A percentile compares a stretch with the other conserved stretches of the same genome.
Conservation (phyloP, 2,329 filamentous ascomycete species). For the Diaporthe citrichinensis region DNA sequence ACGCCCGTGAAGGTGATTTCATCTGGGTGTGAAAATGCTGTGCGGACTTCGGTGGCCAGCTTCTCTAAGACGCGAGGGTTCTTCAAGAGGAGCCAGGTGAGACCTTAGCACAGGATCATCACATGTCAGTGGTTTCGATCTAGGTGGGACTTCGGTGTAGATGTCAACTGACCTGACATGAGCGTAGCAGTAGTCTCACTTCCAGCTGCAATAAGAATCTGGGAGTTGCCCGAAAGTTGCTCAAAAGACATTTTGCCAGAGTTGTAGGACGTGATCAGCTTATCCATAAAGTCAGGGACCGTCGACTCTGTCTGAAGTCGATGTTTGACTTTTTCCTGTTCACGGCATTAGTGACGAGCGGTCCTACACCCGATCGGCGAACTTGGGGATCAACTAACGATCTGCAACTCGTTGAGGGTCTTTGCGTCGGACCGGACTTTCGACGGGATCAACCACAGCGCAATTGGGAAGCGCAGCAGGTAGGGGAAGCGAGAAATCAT, state of each 20-base stretch:
- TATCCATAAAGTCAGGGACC: constrained; percentile 11
- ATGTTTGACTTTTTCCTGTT: constrained; percentile 13
- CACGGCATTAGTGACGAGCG: neutral
- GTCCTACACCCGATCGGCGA: neutral
- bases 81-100: constrained; percentile 49
- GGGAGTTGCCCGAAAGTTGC: neutral
- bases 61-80: constrained; percentile 50
- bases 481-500: neutral
- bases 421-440: neutral
- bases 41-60: constrained; percentile 55
- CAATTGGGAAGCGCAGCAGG: neutral
- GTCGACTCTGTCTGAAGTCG: neutral
- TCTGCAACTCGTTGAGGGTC: neutral
- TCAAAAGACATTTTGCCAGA: neutral
- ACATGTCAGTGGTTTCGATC: neutral
- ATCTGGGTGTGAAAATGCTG: constrained; percentile 50
- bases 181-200: constrained; percentile 45
- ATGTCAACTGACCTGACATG: constrained; percentile 32
- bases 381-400: neutral
- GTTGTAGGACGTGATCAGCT: neutral
- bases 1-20: constrained; percentile 55
- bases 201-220: constrained; percentile 41
- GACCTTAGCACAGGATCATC: neutral
- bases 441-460: neutral
- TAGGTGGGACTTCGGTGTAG: too few relatives aligned